phyloP scores from a whole-genome alignment of 768 basidiomycete species.

The Suillus lakei region DNA sequence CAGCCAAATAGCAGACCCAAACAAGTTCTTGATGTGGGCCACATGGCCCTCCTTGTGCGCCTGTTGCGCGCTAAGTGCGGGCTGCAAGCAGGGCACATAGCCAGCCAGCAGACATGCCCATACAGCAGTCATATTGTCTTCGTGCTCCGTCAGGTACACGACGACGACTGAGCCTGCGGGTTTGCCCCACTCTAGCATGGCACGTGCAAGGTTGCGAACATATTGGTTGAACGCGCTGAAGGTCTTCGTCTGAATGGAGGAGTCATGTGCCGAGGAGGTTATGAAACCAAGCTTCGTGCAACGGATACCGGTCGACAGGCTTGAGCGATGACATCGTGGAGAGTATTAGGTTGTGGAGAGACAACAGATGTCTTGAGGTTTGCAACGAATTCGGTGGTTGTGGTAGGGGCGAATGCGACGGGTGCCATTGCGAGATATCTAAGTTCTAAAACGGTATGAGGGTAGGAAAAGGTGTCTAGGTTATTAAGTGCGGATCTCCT shows the following conservation, averaged over 20 bases:
- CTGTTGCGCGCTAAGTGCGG: conserved; percentile 38
- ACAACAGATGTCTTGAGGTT: conserved; percentile 4
- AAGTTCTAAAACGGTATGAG: not conserved
- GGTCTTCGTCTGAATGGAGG: conserved; percentile 30
- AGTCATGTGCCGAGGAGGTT: conserved; percentile 34
- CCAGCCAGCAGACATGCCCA: conserved; percentile 38
- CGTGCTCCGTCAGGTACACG: conserved; percentile 36
- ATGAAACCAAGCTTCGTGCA: conserved; percentile 31
- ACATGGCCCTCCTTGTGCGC: conserved; percentile 35
- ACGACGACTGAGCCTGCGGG: conserved; percentile 31
- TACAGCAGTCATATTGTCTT: conserved; percentile 38
- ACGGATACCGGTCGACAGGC: conserved; percentile 27
- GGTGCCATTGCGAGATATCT: conserved; percentile 18
- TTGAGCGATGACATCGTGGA: conserved; percentile 26
- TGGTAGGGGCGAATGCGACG: conserved; percentile 16
- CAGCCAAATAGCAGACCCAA: conserved; percentile 36
- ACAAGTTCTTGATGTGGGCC: conserved; percentile 33
- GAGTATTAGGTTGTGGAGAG: conserved; percentile 16
- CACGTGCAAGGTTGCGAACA: conserved; percentile 25
- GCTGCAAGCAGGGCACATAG: conserved; percentile 37
- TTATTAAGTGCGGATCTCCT: conserved; percentile 12
- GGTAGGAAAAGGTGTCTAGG: conserved; percentile 5
- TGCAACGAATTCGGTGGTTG: conserved; percentile 12
- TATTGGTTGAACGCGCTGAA: conserved; percentile 25
- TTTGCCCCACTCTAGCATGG: conserved; percentile 27